Conservation (phyloP, 2,329 filamentous ascomycete species). For the Mariannaea sp. region DNA sequence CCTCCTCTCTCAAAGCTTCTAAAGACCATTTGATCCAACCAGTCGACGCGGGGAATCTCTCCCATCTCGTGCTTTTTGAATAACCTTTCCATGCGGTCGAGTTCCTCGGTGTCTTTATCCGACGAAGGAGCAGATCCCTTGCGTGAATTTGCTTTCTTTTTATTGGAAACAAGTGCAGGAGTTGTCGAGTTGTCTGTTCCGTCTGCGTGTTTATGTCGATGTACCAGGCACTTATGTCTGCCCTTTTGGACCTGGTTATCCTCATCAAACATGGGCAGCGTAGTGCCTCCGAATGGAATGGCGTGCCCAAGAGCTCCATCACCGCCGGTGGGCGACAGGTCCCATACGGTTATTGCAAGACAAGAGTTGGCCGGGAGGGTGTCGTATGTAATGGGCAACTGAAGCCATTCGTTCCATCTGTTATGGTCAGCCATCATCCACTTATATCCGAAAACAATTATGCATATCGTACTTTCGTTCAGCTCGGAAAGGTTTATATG, state of each 20-base stretch:
- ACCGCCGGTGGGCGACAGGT: slow-evolving; percentile 80
- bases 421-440: slow-evolving; percentile 23
- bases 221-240: slow-evolving; percentile 85
- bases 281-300: slow-evolving; percentile 93
- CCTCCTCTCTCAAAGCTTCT: slow-evolving; percentile 82
- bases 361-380: slow-evolving; percentile 80
- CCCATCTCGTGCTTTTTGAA: slow-evolving; percentile 99
- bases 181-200: slow-evolving; percentile 81
- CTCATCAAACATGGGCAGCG: slow-evolving; percentile 86
- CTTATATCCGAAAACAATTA: not conserved
- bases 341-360: slow-evolving; percentile 94
- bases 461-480: slow-evolving; percentile 59
- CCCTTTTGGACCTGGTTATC: slow-evolving; percentile 92
- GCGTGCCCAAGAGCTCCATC: slow-evolving; percentile 73
- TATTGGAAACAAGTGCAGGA: slow-evolving; percentile 66
- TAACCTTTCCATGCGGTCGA: slow-evolving; percentile 84
- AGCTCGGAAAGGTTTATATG: slow-evolving; percentile 87
- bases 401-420: slow-evolving; percentile 96
- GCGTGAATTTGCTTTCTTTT: slow-evolving; percentile 56
- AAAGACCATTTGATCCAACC: slow-evolving; percentile 95
- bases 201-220: slow-evolving; percentile 83
- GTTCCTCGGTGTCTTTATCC: slow-evolving; percentile 79
- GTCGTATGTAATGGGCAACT: slow-evolving; percentile 82
- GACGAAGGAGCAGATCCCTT: slow-evolving; percentile 55
- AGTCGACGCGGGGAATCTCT: slow-evolving; percentile 89